Percentiles rank a stretch among this genome's conserved stretches.
Evolutionary conservation across 73 alveolate genomes (phyloP).

Genomic region (Paramecium octaurelia): DNA sequence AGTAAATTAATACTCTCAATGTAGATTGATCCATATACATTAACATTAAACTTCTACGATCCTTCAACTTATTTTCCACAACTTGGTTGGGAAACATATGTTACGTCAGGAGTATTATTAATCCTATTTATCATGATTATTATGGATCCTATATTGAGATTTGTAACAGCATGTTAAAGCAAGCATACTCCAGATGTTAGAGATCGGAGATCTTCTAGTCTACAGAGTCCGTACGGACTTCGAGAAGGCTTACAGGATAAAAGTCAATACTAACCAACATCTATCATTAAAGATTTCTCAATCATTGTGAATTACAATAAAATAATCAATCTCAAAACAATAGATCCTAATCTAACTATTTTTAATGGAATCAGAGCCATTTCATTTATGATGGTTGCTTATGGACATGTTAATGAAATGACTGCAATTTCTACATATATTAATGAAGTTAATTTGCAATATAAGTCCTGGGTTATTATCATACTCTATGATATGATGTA

Average conservation of each 20-base stretch:
- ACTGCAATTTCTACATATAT: neutral
- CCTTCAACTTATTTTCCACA: neutral
- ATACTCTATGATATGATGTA: constrained; percentile 2
- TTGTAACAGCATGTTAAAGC: neutral
- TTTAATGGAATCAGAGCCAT: constrained; percentile 49
- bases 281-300: neutral
- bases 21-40: neutral
- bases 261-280: neutral
- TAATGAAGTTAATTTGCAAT: neutral
- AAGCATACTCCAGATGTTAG: neutral
- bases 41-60: neutral
- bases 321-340: neutral
- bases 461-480: neutral
- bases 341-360: constrained; percentile 28
- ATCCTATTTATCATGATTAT: neutral
- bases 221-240: neutral
- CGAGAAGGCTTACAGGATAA: neutral
- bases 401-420: constrained; percentile 44
- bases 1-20: neutral
- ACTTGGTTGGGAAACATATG: neutral
- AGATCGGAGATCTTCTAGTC: neutral
- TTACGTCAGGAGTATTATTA: neutral
- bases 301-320: neutral
- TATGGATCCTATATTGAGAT: neutral
- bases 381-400: constrained; percentile 30